Base-by-base conservation (phyloP, 495 filamentous ascomycete genomes). In the Aspergillus sclerotiicarbonarius region DNA sequence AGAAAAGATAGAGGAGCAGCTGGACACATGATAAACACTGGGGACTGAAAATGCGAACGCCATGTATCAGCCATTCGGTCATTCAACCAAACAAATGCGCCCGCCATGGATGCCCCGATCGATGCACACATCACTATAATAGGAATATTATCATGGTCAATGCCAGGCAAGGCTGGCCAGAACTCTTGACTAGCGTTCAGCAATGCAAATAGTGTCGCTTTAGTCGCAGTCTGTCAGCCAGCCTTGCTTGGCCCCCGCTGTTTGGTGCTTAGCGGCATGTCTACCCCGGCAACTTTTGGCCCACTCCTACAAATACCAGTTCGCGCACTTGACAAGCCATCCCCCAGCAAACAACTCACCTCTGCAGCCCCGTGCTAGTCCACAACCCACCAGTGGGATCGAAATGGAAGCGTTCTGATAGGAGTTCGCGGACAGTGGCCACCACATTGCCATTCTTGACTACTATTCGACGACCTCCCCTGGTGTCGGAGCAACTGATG, bases 201-300 rank as follows among this genome's bases (percentile, higher is more conserved):
- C n/a, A n/a, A 39, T 4, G 20, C 51, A 44, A 44, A 54, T 54
- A 54, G 52, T 35, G 19, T 33, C 10, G 47, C 48, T n/a, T 51
- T 51, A 32, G 48, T 43, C 15, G 39, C 46, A 29, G 56, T 21
- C 56, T 32, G 56, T 58, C 56, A 58, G 56, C 56, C 56, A 58
- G 56, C 56, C 56, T 43, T 45, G 9, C 46, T 13, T 32, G 16
- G 18, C 47, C 29, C 31, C 47, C 25, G 13, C 25, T 15, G 21
- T 50, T 50, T 50, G 16, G 31, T 31, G 21, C 31, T 50, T 50
- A 50, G 47, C 47, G 29, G 31, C 47, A 50, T 29, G 47, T 31
- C 16, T 50, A 31, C 47, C 47, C 47, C 47, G 16, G 47, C 29
- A 50, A n/a, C n/a, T n/a, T 32, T 13, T n/a, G 29, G 19, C 15